These are phyloP conservation scores for Fusarium dimerum DNA, from an alignment of 2,329 filamentous ascomycete genomes.

Conservation along the genomic window DNA sequence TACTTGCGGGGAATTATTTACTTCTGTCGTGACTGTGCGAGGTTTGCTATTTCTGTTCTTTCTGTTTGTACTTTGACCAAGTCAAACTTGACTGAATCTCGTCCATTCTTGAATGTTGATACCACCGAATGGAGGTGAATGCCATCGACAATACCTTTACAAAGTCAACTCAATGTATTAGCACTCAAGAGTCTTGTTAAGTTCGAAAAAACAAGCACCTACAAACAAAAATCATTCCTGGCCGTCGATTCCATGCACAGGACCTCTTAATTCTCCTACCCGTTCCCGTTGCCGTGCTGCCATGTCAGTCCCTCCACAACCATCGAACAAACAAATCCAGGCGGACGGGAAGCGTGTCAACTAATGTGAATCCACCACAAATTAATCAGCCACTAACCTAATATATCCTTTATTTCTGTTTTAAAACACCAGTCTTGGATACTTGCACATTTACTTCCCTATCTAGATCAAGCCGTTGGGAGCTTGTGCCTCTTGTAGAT, in stretches of 20 bases:
- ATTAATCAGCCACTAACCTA: background rate
- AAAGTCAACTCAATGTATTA: too few species aligned
- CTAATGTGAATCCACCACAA: background rate
- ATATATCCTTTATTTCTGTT: background rate
- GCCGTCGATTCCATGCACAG: too few species aligned
- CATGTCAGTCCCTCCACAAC: conserved; percentile 1
- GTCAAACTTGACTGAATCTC: background rate
- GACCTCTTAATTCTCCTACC: background rate
- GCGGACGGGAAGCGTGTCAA: conserved; percentile 1
- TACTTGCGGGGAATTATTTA: conserved; percentile 10
- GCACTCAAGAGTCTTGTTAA: too few species aligned
- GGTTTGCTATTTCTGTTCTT: conserved; percentile 19
- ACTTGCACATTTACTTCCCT: background rate
- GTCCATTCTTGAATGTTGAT: too few species aligned
- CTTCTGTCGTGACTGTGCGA: background rate
- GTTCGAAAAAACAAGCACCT: too few species aligned
- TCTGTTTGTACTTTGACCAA: conserved; percentile 6
- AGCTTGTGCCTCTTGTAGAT: background rate
- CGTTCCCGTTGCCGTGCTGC: conserved; percentile 13
- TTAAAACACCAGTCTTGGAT: background rate
- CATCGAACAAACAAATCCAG: conserved; percentile 18
- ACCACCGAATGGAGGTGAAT: too few species aligned
- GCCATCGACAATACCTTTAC: too few species aligned
- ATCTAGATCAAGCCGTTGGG: background rate
- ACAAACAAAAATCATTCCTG: too few species aligned